Evolutionary conservation across 345 rosid genomes (phyloP), one percentile per base, ranked within the genome.

Genomic region (Camelina neglecta): DNA sequence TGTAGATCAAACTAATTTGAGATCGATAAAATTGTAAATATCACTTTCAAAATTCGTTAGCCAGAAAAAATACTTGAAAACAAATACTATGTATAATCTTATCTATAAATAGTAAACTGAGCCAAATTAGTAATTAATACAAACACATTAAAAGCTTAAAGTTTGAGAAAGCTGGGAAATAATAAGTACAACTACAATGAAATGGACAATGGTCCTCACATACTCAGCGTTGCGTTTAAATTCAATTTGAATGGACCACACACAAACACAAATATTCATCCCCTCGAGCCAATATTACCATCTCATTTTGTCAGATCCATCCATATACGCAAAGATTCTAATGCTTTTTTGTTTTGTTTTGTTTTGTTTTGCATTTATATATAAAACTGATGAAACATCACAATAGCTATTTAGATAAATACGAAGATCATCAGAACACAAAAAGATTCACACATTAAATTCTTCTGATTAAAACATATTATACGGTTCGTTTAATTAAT

Each of bases 181-280:
- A 45, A 49, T 66, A 66, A 13, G 5, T 38, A 26, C 61, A 49
- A n/a, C 26, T 49, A 26, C 41, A 75, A 50, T 29, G 56, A 62
- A 61, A 75, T 75, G 79, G 79, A 60, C 79, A 61, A 75, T 75
- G 79, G 79, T 69, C 79, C 79, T 75, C 74, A 44, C 63, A 75
- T 51, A 75, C 69, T 53, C 58, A 29, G 36, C 29, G 13, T 31
- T 53, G 57, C 58, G 23, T 69, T 36, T 54, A 23, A 45, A 50
- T 35, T 60, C 29, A 60, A 60, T 75, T 33, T 47, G 5, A 68
- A 60, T 75, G 69, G 79, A 69, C 80, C 75, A 76, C 49, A 44
- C 80, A 69, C 48, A 44, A 75, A 69, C 48, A 67, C 41, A 62
- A 11, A 69, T 61, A 54, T 76, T 6, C 75, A 69, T 35, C 70